These are phyloP conservation scores for Phoma sp. DNA, from an alignment of 2,329 filamentous ascomycete species.

Conservation along the genomic window DNA sequence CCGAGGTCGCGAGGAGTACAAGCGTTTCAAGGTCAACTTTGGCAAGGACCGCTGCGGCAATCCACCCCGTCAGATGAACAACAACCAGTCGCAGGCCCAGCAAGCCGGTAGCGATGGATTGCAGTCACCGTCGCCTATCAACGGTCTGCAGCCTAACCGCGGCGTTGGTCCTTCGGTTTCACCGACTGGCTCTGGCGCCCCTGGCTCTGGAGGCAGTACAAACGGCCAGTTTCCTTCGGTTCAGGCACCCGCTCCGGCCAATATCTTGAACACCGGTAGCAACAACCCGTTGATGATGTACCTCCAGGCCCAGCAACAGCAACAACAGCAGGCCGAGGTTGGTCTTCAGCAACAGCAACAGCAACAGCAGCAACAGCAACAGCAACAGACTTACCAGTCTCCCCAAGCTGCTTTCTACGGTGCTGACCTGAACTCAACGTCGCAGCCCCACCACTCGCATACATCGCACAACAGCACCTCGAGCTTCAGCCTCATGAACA, in stretches of 20 bases:
- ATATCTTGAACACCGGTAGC: conserved; percentile 76
- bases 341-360: conserved; percentile 41
- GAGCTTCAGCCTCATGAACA: conserved; percentile 58
- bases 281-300: conserved; percentile 95
- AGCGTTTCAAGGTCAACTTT: conserved; percentile 99
- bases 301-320: conserved; percentile 70
- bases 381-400: conserved; percentile 68
- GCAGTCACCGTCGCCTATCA: conserved; percentile 63
- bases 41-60: conserved; percentile 98
- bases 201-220: conserved; percentile 59
- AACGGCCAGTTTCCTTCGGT: conserved; percentile 67
- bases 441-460: conserved; percentile 66
- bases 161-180: conserved; percentile 64
- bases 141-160: conserved; percentile 62
- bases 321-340: conserved; percentile 52
- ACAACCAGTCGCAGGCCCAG: conserved; percentile 63
- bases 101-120: conserved; percentile 68
- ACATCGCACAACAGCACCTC: conserved; percentile 62
- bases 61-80: conserved; percentile 84
- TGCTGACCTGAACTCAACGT: conserved; percentile 65
- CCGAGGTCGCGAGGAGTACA: conserved; percentile 93
- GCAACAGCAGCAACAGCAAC: conserved; percentile 36
- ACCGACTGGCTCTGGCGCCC: conserved; percentile 63
- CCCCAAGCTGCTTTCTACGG: conserved; percentile 85
- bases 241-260: conserved; percentile 69